Evolutionary conservation across 1,139 yeast genomes (phyloP), one percentile per base, ranked within the genome.

Genomic region (Petasospora rhodanensis): DNA sequence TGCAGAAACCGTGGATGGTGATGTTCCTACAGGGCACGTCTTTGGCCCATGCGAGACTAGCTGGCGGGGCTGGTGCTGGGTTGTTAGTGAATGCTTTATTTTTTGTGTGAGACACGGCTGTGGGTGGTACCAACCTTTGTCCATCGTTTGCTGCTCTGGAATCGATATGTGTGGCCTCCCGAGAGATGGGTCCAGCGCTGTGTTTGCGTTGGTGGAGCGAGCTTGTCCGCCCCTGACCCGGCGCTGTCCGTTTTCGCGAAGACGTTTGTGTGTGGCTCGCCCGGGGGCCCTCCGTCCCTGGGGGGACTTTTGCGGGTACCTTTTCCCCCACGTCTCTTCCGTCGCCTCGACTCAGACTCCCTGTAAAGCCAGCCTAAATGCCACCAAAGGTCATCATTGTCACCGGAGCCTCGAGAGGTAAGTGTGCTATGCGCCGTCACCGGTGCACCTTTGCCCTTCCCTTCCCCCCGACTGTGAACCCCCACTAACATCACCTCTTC

Each of bases 11-110:
- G 61, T 85, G 87, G 29, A 85, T 84, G 33, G 80, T 73, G 38
- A 86, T 79, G 54, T 86, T 86, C 56, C 91, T 73, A 61, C 96
- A 86, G 39, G 83, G 87, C 24, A 86, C 80, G 46, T 80, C 85
- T 57, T 74, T 79, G 7, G 93, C 89, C 66, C 76, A 69, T 17
- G 69, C 75, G 6, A 38, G 32, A 14, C 34, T 42, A 12, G 41
- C 35, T 24, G 34, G 34, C 6, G 34, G 24, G 6, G 28, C 32
- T 30, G 6, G 12, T 11, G 5, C 9, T 14, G 4, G n/a, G n/a
- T 3, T 18, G 31, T 26, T 27, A 23, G 29, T 28, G 12, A 12
- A 18, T 20, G 29, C 16, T 20, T 21, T n/a, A n/a, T n/a, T n/a
- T n/a, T n/a, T n/a, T n/a, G n/a, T n/a, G n/a, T n/a, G n/a, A n/a